Base-by-base conservation (phyloP, 1,284 basidiomycete species). In the Phellopilus nigrolimitatus region DNA sequence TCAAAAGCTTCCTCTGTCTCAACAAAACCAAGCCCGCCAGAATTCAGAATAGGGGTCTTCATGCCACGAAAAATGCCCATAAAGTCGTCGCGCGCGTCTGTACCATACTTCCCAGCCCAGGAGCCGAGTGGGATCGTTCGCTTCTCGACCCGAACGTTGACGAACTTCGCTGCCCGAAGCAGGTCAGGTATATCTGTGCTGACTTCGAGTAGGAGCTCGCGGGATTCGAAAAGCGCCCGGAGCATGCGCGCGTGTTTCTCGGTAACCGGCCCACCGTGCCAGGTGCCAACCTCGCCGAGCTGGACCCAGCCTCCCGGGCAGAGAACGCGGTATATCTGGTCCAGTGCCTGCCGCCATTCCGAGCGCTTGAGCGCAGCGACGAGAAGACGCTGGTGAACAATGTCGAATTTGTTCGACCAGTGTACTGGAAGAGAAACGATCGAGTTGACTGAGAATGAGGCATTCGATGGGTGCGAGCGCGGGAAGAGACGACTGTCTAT, bases 351-450 rank as follows among this genome's bases (percentile, higher is more conserved):
- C 8, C 45, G 45, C 61, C 59, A 61, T n/a, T 61, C 57, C 6
- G 54, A 33, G 3, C 24, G 15, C 7, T 52, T 54, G 22, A 63
- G 54, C 7, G 58, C 60, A 17, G 43, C 49, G 3, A 53, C 38
- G n/a, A 63, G 47, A 10, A 61, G 54, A 15, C 59, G 56, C 44
- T 61, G 60, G 53, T 60, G 57, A 24, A 63, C 57, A 19, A 59
- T 40, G 38, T 57, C 56, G 50, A 61, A 61, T 13, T 36, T 46
- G 43, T 54, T 46, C 7, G 50, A 53, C 59, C 59, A 61, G 1
- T 57, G 51, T 15, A 21, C 9, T 3, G 60, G 59, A n/a, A 61
- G 52, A 33, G 49, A 50, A 4, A 56, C 47, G 12, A 56, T 43
- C 12, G 60, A 59, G 19, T 52, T 51, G 15, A 48, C 24, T 9